Evolutionary conservation across 2,329 filamentous ascomycete genomes (phyloP), one percentile per base, ranked within the genome.

Genomic region (Xylaria sp.): DNA sequence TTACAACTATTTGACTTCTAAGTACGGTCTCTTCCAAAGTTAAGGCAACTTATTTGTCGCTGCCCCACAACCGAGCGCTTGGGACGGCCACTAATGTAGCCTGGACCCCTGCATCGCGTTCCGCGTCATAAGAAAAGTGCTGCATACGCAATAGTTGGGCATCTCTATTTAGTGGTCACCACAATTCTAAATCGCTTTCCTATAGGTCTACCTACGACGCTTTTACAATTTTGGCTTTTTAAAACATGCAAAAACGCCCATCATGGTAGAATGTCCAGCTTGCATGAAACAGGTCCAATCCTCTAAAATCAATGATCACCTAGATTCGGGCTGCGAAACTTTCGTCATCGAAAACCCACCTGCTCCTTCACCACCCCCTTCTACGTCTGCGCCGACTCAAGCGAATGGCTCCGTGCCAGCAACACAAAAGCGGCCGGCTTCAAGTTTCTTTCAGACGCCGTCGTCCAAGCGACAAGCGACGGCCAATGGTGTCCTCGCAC

Each of bases 261-360:
- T 66, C 65, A 82, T 83, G 77, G 92, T 97, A 74, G 87, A 89
- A 75, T 97, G 94, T 78, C 94, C 94, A 17, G 92, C 94, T 73
- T 97, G 94, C 83, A 85, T 88, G 77, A 91, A 92, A 75, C 83
- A 86, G 65, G 93, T 96, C 75, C 90, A 88, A 72, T 82, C 90
- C 72, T 83, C 83, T 76, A 88, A 91, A 73, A 98, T 98, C 84
- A 98, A 98, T 81, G 86, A 86, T 73, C 95, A 98, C 80, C 89
- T 98, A 77, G 96, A 98, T 82, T 95, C 93, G 36, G 88, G 87
- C 72, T 98, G 95, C 82, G 80, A 87, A 68, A 85, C 83, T 42
- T 90, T 90, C 77, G 79, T 96, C 71, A 82, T 91, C 77, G 87
- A 90, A 48, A 68, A 70, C 59, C 74, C 67, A 77, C 83, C 73